Percentiles rank a stretch among this genome's conserved stretches.
phyloP scores from a whole-genome alignment of 2,329 filamentous ascomycete species.

The Atkinsonella texensis region DNA sequence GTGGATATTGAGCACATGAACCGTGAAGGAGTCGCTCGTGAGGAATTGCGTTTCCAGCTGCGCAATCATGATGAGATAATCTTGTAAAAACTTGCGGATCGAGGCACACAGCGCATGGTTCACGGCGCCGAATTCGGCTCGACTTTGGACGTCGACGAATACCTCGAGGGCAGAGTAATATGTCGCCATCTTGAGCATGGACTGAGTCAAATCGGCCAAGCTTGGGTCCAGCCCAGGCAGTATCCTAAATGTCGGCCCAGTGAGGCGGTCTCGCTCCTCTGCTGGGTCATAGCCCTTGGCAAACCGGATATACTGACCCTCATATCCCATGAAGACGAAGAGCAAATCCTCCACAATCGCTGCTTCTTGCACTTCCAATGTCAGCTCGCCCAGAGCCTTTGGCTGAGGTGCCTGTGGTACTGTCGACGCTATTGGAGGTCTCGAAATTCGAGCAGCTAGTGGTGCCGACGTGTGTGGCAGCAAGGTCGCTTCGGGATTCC shows the following conservation, averaged over 20 bases:
- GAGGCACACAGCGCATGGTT: constrained; percentile 95
- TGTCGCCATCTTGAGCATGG: constrained; percentile 88
- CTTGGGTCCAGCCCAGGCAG: constrained; percentile 80
- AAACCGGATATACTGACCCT: constrained; percentile 94
- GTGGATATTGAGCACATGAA: constrained; percentile 88
- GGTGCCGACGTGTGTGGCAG: constrained; percentile 58
- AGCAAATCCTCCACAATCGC: constrained; percentile 81
- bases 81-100: constrained; percentile 79
- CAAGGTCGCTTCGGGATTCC: constrained; percentile 71
- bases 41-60: constrained; percentile 90
- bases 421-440: constrained; percentile 62
- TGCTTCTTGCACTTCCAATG: constrained; percentile 71
- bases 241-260: constrained; percentile 71
- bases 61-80: constrained; percentile 85
- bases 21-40: constrained; percentile 76
- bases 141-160: constrained; percentile 88
- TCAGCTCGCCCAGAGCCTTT: constrained; percentile 59
- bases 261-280: constrained; percentile 75
- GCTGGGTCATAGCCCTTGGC: constrained; percentile 69
- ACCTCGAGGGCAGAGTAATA: constrained; percentile 86
- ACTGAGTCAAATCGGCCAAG: constrained; percentile 71
- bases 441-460: constrained; percentile 51
- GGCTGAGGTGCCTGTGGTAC: constrained; percentile 60
- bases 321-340: constrained; percentile 95
- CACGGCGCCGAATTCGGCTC: constrained; percentile 85